Conservation (phyloP, 2,329 filamentous ascomycete genomes). For the Fusarium nanum region DNA sequence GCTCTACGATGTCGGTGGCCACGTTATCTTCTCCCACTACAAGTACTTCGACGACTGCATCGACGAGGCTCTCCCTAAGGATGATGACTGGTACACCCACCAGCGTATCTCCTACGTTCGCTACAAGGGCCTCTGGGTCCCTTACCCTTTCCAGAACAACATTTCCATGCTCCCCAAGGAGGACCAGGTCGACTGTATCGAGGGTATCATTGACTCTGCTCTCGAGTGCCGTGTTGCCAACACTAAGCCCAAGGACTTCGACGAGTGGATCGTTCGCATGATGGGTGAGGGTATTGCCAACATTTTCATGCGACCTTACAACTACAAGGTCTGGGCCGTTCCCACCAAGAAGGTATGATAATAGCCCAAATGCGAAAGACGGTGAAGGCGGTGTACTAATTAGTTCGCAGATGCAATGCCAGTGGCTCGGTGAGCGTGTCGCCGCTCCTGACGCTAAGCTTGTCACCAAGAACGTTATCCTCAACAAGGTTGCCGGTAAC, state of each 20-base stretch:
- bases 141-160: constrained; percentile 99
- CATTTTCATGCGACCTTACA: constrained; percentile 99
- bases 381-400: constrained; percentile 21
- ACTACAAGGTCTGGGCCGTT: constrained; percentile 99
- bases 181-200: constrained; percentile 93
- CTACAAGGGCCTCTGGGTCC: constrained; percentile 96
- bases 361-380: neutral
- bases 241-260: constrained; percentile 95
- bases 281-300: constrained; percentile 91
- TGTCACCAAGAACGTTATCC: constrained; percentile 92
- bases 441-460: constrained; percentile 95
- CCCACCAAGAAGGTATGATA: constrained; percentile 87
- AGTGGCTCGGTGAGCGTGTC: constrained; percentile 98
- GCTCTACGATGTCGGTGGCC: constrained; percentile 98
- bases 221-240: constrained; percentile 86
- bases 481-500: constrained; percentile 94
- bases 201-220: constrained; percentile 95
- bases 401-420: constrained; percentile 87
- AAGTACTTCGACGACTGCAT: constrained; percentile 99
- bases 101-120: constrained; percentile 99
- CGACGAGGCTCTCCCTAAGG: constrained; percentile 93
- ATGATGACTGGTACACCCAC: constrained; percentile 96
- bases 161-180: constrained; percentile 98
- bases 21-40: constrained; percentile 99
- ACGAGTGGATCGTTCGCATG: constrained; percentile 97